These are phyloP conservation scores for Ottelia alismoides DNA, from an alignment of 106 monocot genomes.

Conservation along the genomic window DNA sequence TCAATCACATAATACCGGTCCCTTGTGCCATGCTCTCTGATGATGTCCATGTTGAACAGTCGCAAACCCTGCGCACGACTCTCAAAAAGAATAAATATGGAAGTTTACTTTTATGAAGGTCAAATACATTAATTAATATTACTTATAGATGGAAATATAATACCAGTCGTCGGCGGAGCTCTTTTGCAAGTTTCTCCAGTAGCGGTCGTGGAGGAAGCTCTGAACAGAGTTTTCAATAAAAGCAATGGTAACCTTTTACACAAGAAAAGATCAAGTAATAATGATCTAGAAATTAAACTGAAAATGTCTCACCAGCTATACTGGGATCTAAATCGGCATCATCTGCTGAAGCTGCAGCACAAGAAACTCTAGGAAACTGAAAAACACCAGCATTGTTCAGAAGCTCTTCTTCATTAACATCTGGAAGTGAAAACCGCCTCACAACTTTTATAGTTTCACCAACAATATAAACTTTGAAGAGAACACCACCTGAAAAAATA, in stretches of 20 bases:
- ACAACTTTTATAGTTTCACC: conserved; percentile 82
- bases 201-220: conserved; percentile 74
- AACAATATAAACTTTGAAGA: conserved; percentile 86
- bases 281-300: neutral
- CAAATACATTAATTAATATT: neutral
- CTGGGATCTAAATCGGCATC: conserved; percentile 71
- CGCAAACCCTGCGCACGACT: conserved; percentile 51
- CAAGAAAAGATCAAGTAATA: neutral
- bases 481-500: conserved; percentile 55
- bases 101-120: too few relatives aligned
- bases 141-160: neutral
- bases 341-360: conserved; percentile 83
- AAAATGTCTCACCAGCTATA: conserved; percentile 45
- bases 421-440: conserved; percentile 76
- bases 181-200: conserved; percentile 73
- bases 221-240: conserved; percentile 7
- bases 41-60: conserved; percentile 89
- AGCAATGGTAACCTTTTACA: neutral
- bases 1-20: conserved; percentile 84
- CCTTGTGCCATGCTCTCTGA: conserved; percentile 68
- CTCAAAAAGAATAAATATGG: neutral
- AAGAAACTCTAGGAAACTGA: conserved; percentile 80
- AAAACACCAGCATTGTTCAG: conserved; percentile 50
- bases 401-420: conserved; percentile 42
- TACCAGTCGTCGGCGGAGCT: conserved; percentile 82